Evolutionary conservation across 2,329 filamentous ascomycete genomes (phyloP).

Genomic region (Fusarium chuoi): DNA sequence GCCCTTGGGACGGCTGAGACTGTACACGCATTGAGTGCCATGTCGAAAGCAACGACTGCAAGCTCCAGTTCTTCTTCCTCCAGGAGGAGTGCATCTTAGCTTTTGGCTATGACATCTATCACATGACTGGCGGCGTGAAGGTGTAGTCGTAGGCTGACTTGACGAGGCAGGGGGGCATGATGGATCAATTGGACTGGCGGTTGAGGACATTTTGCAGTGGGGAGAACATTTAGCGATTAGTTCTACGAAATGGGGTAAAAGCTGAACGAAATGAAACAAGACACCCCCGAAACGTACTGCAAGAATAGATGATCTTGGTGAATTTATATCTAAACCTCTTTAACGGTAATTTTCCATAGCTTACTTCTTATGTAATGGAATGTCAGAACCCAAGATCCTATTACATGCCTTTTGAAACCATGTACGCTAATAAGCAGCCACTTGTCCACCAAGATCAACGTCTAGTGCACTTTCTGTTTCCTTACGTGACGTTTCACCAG

Average conservation of each 20-base stretch:
- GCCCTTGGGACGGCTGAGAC: background rate
- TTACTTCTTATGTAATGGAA: accelerated
- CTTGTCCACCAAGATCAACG: background rate
- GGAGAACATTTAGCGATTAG: accelerated
- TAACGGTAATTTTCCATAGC: accelerated
- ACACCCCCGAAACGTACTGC: accelerated
- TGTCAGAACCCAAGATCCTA: accelerated
- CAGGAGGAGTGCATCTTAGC: background rate
- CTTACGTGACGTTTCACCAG: too few species aligned
- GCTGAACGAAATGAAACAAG: accelerated
- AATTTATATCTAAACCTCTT: background rate
- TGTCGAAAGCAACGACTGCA: background rate
- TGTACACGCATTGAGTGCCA: background rate
- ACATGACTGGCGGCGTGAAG: background rate
- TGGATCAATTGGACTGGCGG: background rate
- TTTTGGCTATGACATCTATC: background rate
- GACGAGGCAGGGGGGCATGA: accelerated
- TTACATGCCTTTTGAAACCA: accelerated
- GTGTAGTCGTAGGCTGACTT: accelerated
- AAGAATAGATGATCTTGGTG: accelerated
- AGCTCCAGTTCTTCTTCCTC: background rate
- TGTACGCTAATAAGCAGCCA: background rate
- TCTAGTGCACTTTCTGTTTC: accelerated
- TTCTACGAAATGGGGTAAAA: too few species aligned
- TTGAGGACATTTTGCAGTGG: background rate